These are phyloP conservation scores for Eimeria sp. DNA, from an alignment of 169 alveolate species.

Conservation along the genomic window DNA sequence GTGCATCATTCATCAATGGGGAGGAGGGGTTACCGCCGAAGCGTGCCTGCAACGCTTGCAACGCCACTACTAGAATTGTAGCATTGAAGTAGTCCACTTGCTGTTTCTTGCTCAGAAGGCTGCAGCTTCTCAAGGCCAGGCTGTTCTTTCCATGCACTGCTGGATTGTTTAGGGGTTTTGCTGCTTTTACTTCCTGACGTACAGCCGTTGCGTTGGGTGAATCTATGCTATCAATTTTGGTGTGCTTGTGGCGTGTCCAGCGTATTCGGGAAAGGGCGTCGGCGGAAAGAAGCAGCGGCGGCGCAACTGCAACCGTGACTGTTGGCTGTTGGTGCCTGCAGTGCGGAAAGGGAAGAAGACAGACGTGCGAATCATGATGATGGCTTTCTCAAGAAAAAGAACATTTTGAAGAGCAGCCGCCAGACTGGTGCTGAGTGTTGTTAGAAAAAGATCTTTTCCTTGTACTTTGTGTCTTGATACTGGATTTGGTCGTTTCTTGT, in stretches of 20 bases:
- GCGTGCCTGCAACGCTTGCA: no score
- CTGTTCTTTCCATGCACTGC: no score
- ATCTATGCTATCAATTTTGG: not conserved
- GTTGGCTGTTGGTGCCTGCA: not conserved
- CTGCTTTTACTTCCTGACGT: not conserved
- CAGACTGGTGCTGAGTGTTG: not conserved
- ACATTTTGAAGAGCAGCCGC: not conserved
- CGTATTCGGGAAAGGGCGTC: slow-evolving; percentile 8
- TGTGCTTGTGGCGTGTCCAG: not conserved
- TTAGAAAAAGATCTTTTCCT: not conserved
- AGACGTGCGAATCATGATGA: not conserved
- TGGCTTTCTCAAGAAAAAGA: not conserved
- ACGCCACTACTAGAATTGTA: no score
- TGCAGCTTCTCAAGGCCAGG: no score
- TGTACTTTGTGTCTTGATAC: no score
- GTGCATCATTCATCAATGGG: no score
- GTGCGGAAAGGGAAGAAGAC: not conserved
- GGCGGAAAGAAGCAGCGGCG: slow-evolving; percentile 23
- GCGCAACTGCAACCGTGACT: not conserved
- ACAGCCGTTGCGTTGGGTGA: not conserved
- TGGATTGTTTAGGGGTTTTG: no score
- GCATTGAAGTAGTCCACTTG: no score
- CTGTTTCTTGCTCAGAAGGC: no score
- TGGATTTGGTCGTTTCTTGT: no score
- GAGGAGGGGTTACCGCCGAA: no score